These are phyloP conservation scores for Inga leiocalycina DNA, from an alignment of 306 rosid genomes.

Conservation along the genomic window DNA sequence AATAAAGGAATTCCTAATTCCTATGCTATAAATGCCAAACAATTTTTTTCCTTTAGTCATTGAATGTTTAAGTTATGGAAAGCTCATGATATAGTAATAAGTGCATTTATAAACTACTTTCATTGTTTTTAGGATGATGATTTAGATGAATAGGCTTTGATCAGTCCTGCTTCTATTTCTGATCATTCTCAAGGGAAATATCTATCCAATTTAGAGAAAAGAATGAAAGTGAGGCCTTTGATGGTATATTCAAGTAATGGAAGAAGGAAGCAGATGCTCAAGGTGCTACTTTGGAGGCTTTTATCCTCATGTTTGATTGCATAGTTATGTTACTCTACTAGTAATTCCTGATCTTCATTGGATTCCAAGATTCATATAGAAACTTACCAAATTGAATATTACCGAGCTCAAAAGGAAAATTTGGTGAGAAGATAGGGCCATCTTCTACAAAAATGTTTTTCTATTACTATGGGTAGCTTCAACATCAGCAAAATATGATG, in stretches of 20 bases:
- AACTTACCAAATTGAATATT: constrained; percentile 60
- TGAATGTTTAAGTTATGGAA: too few species aligned
- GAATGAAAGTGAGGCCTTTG: constrained; percentile 74
- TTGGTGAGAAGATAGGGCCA: constrained; percentile 83
- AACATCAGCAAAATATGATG: constrained; percentile 86
- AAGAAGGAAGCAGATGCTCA: constrained; percentile 56
- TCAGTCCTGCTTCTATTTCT: too few species aligned
- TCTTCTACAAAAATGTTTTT: constrained; percentile 95
- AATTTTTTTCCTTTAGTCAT: too few species aligned
- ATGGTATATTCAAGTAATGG: constrained; percentile 71
- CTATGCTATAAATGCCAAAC: too few species aligned
- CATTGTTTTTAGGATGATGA: too few species aligned
- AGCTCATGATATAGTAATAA: too few species aligned
- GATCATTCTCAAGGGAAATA: constrained; percentile 57
- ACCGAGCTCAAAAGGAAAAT: constrained; percentile 64
- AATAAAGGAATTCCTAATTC: too few species aligned
- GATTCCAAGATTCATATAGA: constrained; percentile 43
- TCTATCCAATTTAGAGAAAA: constrained; percentile 67
- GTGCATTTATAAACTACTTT: too few species aligned
- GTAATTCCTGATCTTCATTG: neutral
- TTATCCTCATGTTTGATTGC: neutral
- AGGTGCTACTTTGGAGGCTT: constrained; percentile 58
- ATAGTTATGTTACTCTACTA: neutral
- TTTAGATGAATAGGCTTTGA: too few species aligned
- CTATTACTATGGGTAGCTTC: constrained; percentile 90